phyloP scores from a whole-genome alignment of 1,284 basidiomycete species.

The Puccinia brachypodii region DNA sequence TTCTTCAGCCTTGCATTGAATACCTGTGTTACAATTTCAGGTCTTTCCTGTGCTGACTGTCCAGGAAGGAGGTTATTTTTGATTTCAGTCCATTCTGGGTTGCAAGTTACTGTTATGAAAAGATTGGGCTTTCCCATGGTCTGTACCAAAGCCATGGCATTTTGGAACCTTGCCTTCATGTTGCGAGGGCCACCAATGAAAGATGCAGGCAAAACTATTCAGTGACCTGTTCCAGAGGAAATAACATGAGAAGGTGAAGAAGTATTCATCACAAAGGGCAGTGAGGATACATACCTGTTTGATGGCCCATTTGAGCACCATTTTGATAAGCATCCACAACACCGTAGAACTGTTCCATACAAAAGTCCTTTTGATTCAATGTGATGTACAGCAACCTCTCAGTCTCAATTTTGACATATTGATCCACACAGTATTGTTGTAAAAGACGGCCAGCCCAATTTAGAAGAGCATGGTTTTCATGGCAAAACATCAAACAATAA shows the following conservation, averaged over 20 bases:
- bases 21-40: too few relatives aligned
- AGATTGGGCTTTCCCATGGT: slow-evolving; percentile 56
- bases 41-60: slow-evolving; percentile 1
- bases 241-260: too few relatives aligned
- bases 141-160: slow-evolving; percentile 58
- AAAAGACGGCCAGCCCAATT: background rate
- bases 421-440: background rate
- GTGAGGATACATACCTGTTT: too few relatives aligned
- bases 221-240: too few relatives aligned
- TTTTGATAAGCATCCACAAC: background rate
- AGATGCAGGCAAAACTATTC: slow-evolving; percentile 57
- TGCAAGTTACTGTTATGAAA: slow-evolving; percentile 60
- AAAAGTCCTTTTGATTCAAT: background rate
- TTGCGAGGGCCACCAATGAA: slow-evolving; percentile 58
- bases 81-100: slow-evolving; percentile 55
- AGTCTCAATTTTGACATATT: background rate
- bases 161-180: slow-evolving; percentile 58
- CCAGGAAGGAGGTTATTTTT: background rate
- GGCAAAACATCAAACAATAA: background rate
- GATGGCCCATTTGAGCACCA: too few relatives aligned
- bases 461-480: background rate
- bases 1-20: too few relatives aligned
- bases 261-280: too few relatives aligned
- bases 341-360: background rate
- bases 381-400: background rate